Conservation (phyloP, 768 basidiomycete species). For the Xerocomellus dryophilus region DNA sequence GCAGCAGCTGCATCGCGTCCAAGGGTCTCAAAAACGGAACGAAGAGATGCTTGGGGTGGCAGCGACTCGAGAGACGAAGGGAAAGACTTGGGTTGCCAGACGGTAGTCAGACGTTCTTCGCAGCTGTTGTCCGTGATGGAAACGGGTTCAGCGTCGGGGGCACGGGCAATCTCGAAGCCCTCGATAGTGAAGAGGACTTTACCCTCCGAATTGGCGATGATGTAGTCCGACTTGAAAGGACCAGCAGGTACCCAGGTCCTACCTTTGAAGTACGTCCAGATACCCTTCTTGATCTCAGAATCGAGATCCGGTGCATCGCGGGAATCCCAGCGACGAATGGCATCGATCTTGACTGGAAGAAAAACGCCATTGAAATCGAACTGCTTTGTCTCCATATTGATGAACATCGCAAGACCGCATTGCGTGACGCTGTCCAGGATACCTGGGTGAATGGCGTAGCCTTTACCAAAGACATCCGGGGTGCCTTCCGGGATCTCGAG, state of each 20-base stretch:
- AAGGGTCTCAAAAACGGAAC: constrained; percentile 18
- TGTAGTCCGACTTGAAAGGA: constrained; percentile 26
- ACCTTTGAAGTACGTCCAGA: constrained; percentile 30
- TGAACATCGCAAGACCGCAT: constrained; percentile 31
- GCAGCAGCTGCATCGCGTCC: constrained; percentile 13
- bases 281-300: constrained; percentile 26
- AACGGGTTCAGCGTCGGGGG: constrained; percentile 29
- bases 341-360: constrained; percentile 32
- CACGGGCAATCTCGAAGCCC: constrained; percentile 33
- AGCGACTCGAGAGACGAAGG: constrained; percentile 15
- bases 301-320: constrained; percentile 23
- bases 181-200: constrained; percentile 33
- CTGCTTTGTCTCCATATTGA: constrained; percentile 28
- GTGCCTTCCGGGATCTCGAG: constrained; percentile 22
- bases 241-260: constrained; percentile 23
- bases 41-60: constrained; percentile 3
- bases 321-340: constrained; percentile 31
- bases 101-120: constrained; percentile 31
- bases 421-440: constrained; percentile 34
- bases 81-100: constrained; percentile 32
- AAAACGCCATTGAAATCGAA: constrained; percentile 33
- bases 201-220: constrained; percentile 30
- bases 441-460: constrained; percentile 34
- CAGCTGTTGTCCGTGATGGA: constrained; percentile 23
- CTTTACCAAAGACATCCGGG: constrained; percentile 29